phyloP scores from a whole-genome alignment of 1,139 yeast genomes.

The Saccharomyces uvarum region DNA sequence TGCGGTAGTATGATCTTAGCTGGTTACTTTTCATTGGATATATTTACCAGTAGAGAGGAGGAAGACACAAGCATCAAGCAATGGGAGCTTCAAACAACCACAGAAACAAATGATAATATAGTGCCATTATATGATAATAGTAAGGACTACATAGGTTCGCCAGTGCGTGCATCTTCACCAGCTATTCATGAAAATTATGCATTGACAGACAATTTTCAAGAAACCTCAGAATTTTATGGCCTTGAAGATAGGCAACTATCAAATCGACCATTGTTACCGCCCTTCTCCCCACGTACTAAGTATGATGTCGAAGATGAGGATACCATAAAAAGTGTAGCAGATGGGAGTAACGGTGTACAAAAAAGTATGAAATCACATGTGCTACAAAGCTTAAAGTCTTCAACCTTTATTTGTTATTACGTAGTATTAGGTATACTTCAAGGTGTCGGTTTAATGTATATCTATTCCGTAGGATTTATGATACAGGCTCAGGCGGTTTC shows the following conservation, averaged over 20 bases:
- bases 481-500: slow-evolving; percentile 46
- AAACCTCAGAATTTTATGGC: not conserved
- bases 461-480: slow-evolving; percentile 65
- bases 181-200: not conserved
- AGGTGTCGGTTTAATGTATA: slow-evolving; percentile 73
- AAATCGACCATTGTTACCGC: not conserved
- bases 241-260: not conserved
- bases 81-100: not conserved
- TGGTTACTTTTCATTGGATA: slow-evolving; percentile 30
- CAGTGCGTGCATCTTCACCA: not conserved
- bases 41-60: slow-evolving; percentile 4
- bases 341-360: not conserved
- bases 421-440: slow-evolving; percentile 54
- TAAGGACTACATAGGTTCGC: not conserved
- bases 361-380: not conserved
- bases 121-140: not conserved
- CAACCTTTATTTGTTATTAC: slow-evolving; percentile 42
- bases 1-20: slow-evolving; percentile 29
- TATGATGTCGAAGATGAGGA: not conserved
- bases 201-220: not conserved
- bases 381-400: slow-evolving; percentile 10
- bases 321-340: not conserved
- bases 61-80: not conserved
- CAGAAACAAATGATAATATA: not conserved
- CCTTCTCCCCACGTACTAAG: not conserved